Conservation (phyloP, 257 asterid species). For the Salvia rosmarinus region DNA sequence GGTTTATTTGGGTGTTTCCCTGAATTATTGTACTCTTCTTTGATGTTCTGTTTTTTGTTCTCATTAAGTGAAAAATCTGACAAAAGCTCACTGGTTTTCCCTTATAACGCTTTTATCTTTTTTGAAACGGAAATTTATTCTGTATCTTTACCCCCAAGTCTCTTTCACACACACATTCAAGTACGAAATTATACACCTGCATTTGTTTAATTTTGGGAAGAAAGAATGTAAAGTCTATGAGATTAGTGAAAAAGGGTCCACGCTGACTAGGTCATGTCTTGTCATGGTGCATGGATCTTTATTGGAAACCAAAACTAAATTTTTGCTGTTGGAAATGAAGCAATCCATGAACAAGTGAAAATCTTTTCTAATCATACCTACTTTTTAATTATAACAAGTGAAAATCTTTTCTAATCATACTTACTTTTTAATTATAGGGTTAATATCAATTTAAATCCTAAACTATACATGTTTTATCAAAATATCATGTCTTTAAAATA, state of each 20-base stretch:
- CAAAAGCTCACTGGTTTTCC: constrained; percentile 8
- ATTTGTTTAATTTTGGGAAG: constrained; percentile 17
- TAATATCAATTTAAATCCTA: too few species aligned
- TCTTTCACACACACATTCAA: constrained; percentile 7
- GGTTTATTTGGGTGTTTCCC: constrained; percentile 19
- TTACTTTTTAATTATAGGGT: too few species aligned
- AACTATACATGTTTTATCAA: too few species aligned
- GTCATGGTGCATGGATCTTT: constrained; percentile 10
- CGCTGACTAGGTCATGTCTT: constrained; percentile 19
- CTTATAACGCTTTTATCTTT: constrained; percentile 4
- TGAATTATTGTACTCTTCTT: constrained; percentile 31
- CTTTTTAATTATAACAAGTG: too few species aligned
- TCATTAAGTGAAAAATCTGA: constrained; percentile 33
- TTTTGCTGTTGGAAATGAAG: not conserved
- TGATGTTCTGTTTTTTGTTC: constrained; percentile 37
- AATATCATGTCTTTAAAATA: too few species aligned
- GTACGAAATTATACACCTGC: not conserved
- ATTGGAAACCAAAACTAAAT: not conserved
- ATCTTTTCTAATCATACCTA: too few species aligned
- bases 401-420: too few species aligned
- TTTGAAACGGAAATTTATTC: constrained; percentile 5
- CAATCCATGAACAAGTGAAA: not conserved
- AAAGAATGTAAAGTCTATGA: constrained; percentile 15
- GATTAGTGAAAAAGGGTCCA: constrained; percentile 1
- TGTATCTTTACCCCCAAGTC: constrained; percentile 4